These are phyloP conservation scores for Ceratobasidium sp. DNA, from an alignment of 1,284 basidiomycete genomes.

Conservation along the genomic window DNA sequence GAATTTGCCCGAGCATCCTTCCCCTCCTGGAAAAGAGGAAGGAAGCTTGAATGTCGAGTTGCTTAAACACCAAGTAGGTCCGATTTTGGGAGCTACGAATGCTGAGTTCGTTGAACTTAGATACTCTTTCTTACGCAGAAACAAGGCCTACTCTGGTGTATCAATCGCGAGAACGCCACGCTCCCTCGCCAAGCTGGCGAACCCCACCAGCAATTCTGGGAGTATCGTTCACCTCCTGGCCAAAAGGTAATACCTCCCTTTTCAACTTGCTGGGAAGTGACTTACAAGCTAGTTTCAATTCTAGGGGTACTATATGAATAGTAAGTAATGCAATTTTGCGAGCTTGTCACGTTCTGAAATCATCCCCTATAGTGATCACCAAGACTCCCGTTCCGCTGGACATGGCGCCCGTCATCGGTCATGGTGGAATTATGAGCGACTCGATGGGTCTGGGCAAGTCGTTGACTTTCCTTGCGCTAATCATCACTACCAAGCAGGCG, in stretches of 20 bases:
- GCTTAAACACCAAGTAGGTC: slow-evolving; percentile 77
- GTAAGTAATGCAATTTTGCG: slow-evolving; percentile 55
- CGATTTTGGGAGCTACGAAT: slow-evolving; percentile 42
- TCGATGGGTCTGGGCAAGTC: slow-evolving; percentile 91
- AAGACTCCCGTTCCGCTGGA: slow-evolving; percentile 71
- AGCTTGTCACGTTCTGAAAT: not conserved
- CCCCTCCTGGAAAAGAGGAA: slow-evolving; percentile 71
- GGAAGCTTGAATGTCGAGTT: slow-evolving; percentile 76
- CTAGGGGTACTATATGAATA: slow-evolving; percentile 72
- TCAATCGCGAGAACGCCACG: slow-evolving; percentile 76
- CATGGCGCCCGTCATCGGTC: slow-evolving; percentile 71
- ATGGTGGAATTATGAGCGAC: slow-evolving; percentile 87
- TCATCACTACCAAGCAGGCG: slow-evolving; percentile 78
- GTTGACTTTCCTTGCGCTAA: slow-evolving; percentile 79
- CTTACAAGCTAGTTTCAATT: slow-evolving; percentile 1
- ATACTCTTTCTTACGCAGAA: slow-evolving; percentile 57
- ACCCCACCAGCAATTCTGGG: slow-evolving; percentile 88
- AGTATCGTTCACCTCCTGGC: slow-evolving; percentile 64
- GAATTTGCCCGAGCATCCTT: slow-evolving; percentile 69
- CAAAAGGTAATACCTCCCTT: slow-evolving; percentile 59
- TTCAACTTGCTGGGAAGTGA: slow-evolving; percentile 4
- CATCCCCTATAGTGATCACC: slow-evolving; percentile 69
- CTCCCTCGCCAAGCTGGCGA: slow-evolving; percentile 73
- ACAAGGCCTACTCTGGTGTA: slow-evolving; percentile 82
- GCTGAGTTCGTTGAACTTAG: not conserved